These are phyloP conservation scores for Mycothermus thermophilus DNA, from an alignment of 495 filamentous ascomycete genomes.

Conservation along the genomic window DNA sequence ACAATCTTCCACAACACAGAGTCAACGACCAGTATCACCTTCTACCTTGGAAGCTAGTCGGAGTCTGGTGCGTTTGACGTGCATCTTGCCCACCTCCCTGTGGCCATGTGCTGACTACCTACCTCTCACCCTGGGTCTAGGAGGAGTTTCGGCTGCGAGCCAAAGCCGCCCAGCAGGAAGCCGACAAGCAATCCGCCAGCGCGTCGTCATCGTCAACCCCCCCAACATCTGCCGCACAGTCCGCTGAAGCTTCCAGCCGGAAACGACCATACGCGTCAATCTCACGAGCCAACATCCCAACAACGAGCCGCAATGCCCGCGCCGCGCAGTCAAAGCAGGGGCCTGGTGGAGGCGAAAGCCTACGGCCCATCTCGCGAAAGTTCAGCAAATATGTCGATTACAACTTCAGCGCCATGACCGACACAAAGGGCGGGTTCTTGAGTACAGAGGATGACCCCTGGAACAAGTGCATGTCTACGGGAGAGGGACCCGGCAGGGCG, in stretches of 20 bases:
- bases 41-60: constrained; percentile 64
- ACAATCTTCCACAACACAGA: constrained; percentile 17
- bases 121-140: no score
- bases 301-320: constrained; percentile 55
- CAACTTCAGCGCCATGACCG: constrained; percentile 93
- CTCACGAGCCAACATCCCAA: constrained; percentile 42
- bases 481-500: constrained; percentile 15
- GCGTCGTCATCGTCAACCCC: constrained; percentile 27
- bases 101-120: no score
- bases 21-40: constrained; percentile 35
- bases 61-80: constrained; percentile 42
- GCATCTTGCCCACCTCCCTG: no score
- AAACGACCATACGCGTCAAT: constrained; percentile 48
- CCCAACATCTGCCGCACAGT: constrained; percentile 22
- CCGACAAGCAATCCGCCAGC: constrained; percentile 30
- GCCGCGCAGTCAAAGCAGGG: constrained; percentile 20
- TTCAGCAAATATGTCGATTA: constrained; percentile 92
- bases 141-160: constrained; percentile 85
- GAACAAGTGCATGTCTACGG: constrained; percentile 58
- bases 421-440: constrained; percentile 92
- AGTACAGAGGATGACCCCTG: constrained; percentile 77
- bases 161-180: constrained; percentile 64
- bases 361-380: constrained; percentile 34
- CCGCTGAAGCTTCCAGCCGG: constrained; percentile 23
- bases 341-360: constrained; percentile 43